Base-by-base conservation (phyloP, 2,329 filamentous ascomycete species). In the Stemphylium vesicarium region DNA sequence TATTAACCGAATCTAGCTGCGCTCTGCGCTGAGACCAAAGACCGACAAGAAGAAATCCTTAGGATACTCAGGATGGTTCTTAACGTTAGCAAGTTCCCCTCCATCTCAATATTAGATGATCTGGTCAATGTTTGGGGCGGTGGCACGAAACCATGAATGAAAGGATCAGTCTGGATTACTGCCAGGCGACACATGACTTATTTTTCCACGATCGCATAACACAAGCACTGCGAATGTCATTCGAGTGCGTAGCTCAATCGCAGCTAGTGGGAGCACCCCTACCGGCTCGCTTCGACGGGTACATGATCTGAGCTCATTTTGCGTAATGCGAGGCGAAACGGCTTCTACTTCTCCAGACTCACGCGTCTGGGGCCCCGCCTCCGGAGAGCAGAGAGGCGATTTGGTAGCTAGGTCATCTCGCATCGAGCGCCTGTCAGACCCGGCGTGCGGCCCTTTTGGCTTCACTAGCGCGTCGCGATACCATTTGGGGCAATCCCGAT, bases 71-170 rank as follows among this genome's bases (percentile, higher is more conserved):
- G 54, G 49, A 61, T 32, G 24, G 65, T 60, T 13, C 62, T 56
- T 54, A 62, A 31, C 11, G 53, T 72, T 18, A 65, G 56, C 41
- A 70, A 66, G 33, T 71, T 71, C 47, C 70, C 70, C 2, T 64
- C 68, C 4, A 60, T 62, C 16, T 63, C 65, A 9, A 57, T 72
- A 3, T 24, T 73, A 20, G 54, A 65, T 13, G 66, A 73, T 36
- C 56, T 71, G 4, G 46, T 60, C 1, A 64, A 62, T 13, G 64
- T 66, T n/a, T 72, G 70, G 70, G 52, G 57, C 50, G 60, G 55
- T 4, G 47, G 26, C 20, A 16, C 72, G 72, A 52, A 61, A 77
- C 32, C 72, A 80, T 45, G 18, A 45, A 12, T n/a, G 11, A 9
- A 24, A 16, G 4, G 13, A 35, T 15, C 26, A 22, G 22, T 7